Conservation (phyloP, 177 flowering plant genomes). For the Vitis hybrid region DNA sequence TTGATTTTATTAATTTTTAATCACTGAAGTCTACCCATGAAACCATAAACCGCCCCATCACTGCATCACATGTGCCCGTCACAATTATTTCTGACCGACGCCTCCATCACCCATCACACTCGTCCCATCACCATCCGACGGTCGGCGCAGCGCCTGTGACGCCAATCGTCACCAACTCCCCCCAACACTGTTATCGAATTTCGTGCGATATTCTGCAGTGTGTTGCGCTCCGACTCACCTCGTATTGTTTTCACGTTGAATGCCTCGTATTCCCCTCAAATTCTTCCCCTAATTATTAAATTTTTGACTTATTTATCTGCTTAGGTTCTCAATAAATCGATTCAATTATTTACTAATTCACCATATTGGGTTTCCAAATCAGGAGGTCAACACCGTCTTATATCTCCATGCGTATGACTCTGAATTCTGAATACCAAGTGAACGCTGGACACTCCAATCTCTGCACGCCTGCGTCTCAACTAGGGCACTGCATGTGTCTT, state of each 20-base stretch:
- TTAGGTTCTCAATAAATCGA: background rate
- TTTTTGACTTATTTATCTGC: constrained; percentile 8
- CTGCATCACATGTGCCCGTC: background rate
- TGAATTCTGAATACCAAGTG: too few species aligned
- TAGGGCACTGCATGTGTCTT: too few species aligned
- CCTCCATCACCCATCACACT: background rate
- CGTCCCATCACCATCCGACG: background rate
- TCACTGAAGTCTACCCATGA: background rate
- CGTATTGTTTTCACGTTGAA: background rate
- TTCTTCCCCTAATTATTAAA: constrained; percentile 16
- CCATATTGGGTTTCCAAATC: too few species aligned
- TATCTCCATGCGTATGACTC: too few species aligned
- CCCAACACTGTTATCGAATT: background rate
- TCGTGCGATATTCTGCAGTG: background rate
- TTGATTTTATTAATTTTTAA: constrained; percentile 14
- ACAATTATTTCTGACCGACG: background rate
- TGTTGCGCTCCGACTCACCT: background rate
- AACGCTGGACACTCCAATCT: too few species aligned
- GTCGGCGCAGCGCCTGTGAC: background rate
- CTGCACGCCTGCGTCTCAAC: too few species aligned
- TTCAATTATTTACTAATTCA: too few species aligned
- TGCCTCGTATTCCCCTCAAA: constrained; percentile 19
- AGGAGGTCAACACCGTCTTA: too few species aligned
- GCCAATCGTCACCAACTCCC: background rate
- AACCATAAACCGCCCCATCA: background rate